Evolutionary conservation across 139 green algal species (phyloP).

Genomic region (Astrephomene gubernaculifera): DNA sequence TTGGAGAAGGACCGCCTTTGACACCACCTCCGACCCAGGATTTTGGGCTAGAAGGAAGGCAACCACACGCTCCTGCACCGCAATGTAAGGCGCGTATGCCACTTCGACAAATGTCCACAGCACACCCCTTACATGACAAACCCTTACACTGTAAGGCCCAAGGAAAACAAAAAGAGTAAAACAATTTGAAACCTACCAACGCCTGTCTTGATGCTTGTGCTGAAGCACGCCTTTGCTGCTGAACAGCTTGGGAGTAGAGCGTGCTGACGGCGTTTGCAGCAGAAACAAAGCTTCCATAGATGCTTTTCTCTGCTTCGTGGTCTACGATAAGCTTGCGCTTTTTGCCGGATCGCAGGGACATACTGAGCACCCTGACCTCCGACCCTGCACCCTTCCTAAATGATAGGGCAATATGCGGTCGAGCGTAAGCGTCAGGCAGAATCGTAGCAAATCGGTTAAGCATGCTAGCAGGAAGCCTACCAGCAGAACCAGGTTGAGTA

Average conservation of each 20-base stretch:
- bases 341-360: slow-evolving; percentile 55
- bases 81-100: too few species aligned
- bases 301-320: slow-evolving; percentile 62
- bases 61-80: slow-evolving; percentile 68
- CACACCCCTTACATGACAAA: background rate
- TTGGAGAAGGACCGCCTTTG: slow-evolving; percentile 69
- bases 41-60: slow-evolving; percentile 68
- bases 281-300: slow-evolving; percentile 69
- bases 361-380: background rate
- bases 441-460: too few species aligned
- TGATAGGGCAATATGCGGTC: too few species aligned
- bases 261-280: slow-evolving; percentile 78
- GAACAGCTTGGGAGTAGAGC: slow-evolving; percentile 73
- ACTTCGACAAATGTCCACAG: too few species aligned
- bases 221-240: slow-evolving; percentile 62
- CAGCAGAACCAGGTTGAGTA: too few species aligned
- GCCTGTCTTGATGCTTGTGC: slow-evolving; percentile 64
- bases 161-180: background rate
- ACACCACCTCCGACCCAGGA: slow-evolving; percentile 55
- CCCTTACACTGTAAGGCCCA: background rate
- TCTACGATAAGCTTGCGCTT: slow-evolving; percentile 70
- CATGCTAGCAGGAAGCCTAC: too few species aligned
- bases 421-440: too few species aligned
- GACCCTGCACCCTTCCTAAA: too few species aligned
- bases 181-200: slow-evolving; percentile 59